Evolutionary conservation across 176 grass and related monocot genomes (phyloP), one percentile per base, ranked within the genome.

Genomic region (Chloris gayana): DNA sequence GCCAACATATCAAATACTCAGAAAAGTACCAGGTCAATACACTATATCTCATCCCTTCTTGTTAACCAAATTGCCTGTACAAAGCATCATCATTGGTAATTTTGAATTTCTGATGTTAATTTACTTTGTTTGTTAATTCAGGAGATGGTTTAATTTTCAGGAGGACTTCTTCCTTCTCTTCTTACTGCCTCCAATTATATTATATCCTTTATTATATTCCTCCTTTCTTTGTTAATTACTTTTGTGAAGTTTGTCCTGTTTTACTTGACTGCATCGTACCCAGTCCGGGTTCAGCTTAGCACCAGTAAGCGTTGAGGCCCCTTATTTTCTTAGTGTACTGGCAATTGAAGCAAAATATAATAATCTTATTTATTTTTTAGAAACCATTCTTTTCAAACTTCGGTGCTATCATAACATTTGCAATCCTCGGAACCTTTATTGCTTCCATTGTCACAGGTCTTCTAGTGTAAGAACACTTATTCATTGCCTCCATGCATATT

Each of bases 161-260:
- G 94, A 94, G 85, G 94, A 97, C 64, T 88, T 97, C 80, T 97
- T 97, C 87, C 89, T 97, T 82, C 94, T 97, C 34, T 97, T 97
- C 80, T 88, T 97, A 63, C 69, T 97, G 67, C 94, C 94, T 80
- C 94, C 94, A 35, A 97, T 97, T 77, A 97, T 97, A 97, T 97
- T 97, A 97, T 97, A 97, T 97, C 94, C 91, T 86, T 91, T 62
- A 46, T 2, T 72, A 1, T 34, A 80, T 72, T 19, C 54, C 51
- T 6, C 41, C 83, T 82, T 45, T 73, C 18, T 22, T 54, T 8
- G 14, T 8, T 54, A 37, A 6, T 77, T 87, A 81, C 74, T 77
- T 7, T 67, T 72, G 31, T 32, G 4, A 67, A 86, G 5, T 76
- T 66, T 64, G 44, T 34, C 14, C 47, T 54, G 87, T 88, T 97